Base-by-base conservation (phyloP, 106 monocot genomes). In the Dendrobium huoshanense region DNA sequence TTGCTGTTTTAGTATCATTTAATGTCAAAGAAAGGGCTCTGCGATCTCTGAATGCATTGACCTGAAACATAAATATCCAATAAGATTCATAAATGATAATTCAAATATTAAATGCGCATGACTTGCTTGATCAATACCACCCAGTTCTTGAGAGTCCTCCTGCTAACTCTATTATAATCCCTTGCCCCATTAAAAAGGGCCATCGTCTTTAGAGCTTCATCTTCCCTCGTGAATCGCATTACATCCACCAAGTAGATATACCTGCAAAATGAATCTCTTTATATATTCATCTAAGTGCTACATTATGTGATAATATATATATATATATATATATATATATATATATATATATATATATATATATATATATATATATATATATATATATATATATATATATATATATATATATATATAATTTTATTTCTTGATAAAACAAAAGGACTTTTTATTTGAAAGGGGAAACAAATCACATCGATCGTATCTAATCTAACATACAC, bases 1-100 rank as follows among this genome's bases (percentile, higher is more conserved):
- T 92, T 24, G 94, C 96, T 73, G 96, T 94, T 82, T 96, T 96
- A 1, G 96, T 96, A 77, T 96, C 96, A 67, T 94, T 92, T 17
- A 96, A 80, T 37, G 96, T 92, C 78, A 92, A 84, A 22, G 96
- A 81, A 54, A 96, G 92, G 47, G 94, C 90, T 72, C 85, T 92
- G 24, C 96, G 85, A 75, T 96, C 96, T 84, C 85, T 87, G 77
- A 92, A 96, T 19, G 90, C 96, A 85, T 87, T 90, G 55, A 96
- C 86, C 96, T 96, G 86, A 75, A 86, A 13, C 13, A 55, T 6
- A 55, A 75, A 10, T 44, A 49, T 11, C 51, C 55, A 81, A 61
- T 44, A 75, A 22, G 41, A 42, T 27, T 25, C 2, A 58, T 41
- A 81, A 9, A 76, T 42, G 42, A 0, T 42, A 42, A 43, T 74